Conservation (phyloP, 1,284 basidiomycete genomes). For the Coniferiporia weirii region DNA sequence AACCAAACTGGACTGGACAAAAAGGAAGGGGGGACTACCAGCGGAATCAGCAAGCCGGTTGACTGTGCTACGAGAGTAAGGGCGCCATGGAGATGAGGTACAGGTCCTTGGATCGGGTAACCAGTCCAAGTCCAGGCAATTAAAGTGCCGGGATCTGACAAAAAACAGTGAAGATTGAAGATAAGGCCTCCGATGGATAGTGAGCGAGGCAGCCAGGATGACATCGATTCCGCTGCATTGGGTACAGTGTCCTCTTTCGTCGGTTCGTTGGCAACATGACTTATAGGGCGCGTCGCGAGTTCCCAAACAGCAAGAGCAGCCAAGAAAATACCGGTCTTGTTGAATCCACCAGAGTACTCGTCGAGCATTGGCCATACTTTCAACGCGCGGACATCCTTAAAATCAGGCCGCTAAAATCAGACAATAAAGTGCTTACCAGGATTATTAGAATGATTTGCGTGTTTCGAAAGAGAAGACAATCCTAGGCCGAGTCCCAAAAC, state of each 20-base stretch:
- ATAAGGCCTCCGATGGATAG: constrained; percentile 71
- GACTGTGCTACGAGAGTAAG: constrained; percentile 66
- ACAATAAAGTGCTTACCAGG: constrained; percentile 44
- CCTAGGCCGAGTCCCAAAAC: constrained; percentile 67
- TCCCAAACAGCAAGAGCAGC: constrained; percentile 30
- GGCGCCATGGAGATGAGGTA: constrained; percentile 69
- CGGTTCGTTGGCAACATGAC: neutral
- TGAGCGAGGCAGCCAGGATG: constrained; percentile 45
- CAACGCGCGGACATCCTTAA: neutral
- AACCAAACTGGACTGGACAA: constrained; percentile 48
- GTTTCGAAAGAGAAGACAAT: constrained; percentile 68
- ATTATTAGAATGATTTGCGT: constrained; percentile 76
- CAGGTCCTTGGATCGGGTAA: constrained; percentile 72
- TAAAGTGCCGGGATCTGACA: constrained; percentile 79
- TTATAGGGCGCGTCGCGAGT: constrained; percentile 25
- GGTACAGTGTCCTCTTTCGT: neutral
- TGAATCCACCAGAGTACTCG: constrained; percentile 63
- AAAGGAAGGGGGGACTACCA: constrained; percentile 29
- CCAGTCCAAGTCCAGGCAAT: constrained; percentile 92
- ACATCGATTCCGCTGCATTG: constrained; percentile 38
- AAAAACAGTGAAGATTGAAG: constrained; percentile 74
- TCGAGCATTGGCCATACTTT: constrained; percentile 80
- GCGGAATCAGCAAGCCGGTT: constrained; percentile 47
- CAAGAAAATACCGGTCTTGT: constrained; percentile 44
- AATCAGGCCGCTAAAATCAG: too few species aligned